Percentiles rank a stretch among this genome's conserved stretches.
These are phyloP conservation scores for Escovopsis sp. DNA, from an alignment of 2,329 filamentous ascomycete genomes.

Conservation along the genomic window DNA sequence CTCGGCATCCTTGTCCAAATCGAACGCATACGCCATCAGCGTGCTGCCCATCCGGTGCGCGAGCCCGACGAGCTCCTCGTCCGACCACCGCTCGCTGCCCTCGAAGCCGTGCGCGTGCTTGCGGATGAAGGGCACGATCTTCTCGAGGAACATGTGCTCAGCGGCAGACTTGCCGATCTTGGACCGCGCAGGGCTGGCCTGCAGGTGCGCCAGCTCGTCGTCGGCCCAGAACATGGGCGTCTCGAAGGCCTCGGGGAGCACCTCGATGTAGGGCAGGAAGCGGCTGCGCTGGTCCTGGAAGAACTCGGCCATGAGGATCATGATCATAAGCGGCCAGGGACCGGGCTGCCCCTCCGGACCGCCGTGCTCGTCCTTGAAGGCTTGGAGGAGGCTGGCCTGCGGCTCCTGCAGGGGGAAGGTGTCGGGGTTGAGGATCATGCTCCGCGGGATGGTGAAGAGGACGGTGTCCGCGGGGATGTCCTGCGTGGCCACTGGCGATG, in stretches of 20 bases:
- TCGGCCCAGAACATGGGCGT: constrained; percentile 83
- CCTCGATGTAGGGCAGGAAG: constrained; percentile 66
- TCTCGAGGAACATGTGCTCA: constrained; percentile 49
- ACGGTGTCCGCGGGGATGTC: constrained; percentile 62
- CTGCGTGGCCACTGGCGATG: constrained; percentile 45
- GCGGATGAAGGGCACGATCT: constrained; percentile 37
- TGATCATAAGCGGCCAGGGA: constrained; percentile 47
- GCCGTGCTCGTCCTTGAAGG: constrained; percentile 23
- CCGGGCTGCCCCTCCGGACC: too few species aligned
- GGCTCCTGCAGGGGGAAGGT: constrained; percentile 30
- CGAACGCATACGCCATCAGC: constrained; percentile 90
- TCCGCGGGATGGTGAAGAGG: constrained; percentile 66
- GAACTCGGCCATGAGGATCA: constrained; percentile 68
- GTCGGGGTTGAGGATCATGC: constrained; percentile 50
- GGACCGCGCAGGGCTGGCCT: constrained; percentile 59
- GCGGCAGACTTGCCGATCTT: constrained; percentile 66
- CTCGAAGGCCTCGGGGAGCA: constrained; percentile 60
- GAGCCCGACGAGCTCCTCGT: constrained; percentile 32
- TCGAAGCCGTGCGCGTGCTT: constrained; percentile 29
- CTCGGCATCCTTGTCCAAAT: constrained; percentile 46
- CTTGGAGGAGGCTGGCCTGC: constrained; percentile 22
- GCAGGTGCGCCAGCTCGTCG: constrained; percentile 54
- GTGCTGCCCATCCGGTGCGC: constrained; percentile 74
- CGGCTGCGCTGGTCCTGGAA: constrained; percentile 42
- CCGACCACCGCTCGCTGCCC: constrained; percentile 19